Evolutionary conservation across 2,329 filamentous ascomycete species (phyloP).

Genomic region (Neopestalotiopsis clavispora): DNA sequence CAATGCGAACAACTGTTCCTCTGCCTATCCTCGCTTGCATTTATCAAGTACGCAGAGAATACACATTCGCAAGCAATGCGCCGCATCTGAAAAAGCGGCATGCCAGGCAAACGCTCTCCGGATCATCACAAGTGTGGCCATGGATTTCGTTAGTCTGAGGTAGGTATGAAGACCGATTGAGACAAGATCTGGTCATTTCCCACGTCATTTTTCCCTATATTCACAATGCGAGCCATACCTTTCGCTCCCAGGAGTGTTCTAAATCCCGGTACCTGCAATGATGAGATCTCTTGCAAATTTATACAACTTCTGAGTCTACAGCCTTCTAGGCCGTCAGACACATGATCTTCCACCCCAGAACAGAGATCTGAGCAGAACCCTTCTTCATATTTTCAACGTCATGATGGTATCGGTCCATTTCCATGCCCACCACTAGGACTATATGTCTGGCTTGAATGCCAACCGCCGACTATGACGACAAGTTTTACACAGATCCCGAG

Average conservation of each 20-base stretch:
- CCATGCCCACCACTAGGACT: background rate
- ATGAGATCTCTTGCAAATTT: conserved; percentile 27
- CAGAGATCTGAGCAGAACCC: conserved; percentile 54
- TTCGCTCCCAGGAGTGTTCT: background rate
- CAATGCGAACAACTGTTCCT: too few species aligned
- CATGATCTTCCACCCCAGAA: conserved; percentile 45
- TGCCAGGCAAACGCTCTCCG: background rate
- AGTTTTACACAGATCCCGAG: conserved; percentile 25
- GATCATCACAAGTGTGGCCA: conserved; percentile 3
- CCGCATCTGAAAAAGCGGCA: background rate
- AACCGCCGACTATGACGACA: conserved; percentile 34
- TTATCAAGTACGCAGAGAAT: too few species aligned
- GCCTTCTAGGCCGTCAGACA: conserved; percentile 27
- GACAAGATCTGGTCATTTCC: background rate
- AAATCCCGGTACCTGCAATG: conserved; percentile 29
- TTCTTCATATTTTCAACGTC: conserved; percentile 20
- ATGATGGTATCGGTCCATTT: background rate
- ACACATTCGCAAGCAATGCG: too few species aligned
- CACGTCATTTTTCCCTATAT: background rate
- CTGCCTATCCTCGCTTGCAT: too few species aligned
- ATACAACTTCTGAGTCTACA: conserved; percentile 26
- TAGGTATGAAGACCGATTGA: background rate
- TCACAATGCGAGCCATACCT: background rate
- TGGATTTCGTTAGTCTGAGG: background rate
- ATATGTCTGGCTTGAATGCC: conserved; percentile 1